phyloP scores from a whole-genome alignment of 441 rosid species.

The Manihot esculenta region DNA sequence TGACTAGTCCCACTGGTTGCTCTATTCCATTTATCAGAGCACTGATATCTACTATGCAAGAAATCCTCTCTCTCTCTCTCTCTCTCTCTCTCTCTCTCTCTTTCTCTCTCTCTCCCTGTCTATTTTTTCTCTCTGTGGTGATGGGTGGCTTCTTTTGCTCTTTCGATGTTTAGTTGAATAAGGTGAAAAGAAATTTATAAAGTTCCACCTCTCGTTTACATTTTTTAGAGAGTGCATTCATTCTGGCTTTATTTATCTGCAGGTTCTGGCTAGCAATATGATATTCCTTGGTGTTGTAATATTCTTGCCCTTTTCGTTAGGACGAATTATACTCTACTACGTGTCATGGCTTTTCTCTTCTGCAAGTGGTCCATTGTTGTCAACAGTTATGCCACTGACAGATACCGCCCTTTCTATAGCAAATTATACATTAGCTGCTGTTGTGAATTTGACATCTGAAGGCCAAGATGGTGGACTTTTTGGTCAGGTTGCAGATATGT shows the following conservation, averaged over 20 bases:
- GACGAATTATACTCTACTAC: conserved; percentile 69
- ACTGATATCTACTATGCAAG: background rate
- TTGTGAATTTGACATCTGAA: conserved; percentile 72
- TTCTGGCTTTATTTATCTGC: conserved; percentile 33
- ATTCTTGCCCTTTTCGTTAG: conserved; percentile 87
- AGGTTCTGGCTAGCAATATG: conserved; percentile 99
- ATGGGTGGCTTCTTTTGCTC: background rate
- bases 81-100: too few relatives aligned
- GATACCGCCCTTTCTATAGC: conserved; percentile 75
- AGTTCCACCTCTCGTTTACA: background rate
- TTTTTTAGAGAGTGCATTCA: background rate
- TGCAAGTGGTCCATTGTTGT: conserved; percentile 70
- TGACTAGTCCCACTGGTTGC: background rate
- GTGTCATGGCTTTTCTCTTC: conserved; percentile 78
- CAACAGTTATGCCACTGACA: conserved; percentile 61
- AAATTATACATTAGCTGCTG: conserved; percentile 67
- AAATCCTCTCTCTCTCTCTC: background rate
- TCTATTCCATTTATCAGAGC: background rate
- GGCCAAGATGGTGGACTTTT: conserved; percentile 55
- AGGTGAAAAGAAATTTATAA: background rate
- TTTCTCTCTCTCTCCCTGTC: too few relatives aligned
- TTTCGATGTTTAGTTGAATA: background rate
- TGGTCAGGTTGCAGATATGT: conserved; percentile 61
- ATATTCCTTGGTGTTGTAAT: conserved; percentile 96
- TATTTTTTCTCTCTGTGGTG: too few relatives aligned